Evolutionary conservation across 768 basidiomycete genomes (phyloP).

Genomic region (Leucocoprinus birnbaumii): DNA sequence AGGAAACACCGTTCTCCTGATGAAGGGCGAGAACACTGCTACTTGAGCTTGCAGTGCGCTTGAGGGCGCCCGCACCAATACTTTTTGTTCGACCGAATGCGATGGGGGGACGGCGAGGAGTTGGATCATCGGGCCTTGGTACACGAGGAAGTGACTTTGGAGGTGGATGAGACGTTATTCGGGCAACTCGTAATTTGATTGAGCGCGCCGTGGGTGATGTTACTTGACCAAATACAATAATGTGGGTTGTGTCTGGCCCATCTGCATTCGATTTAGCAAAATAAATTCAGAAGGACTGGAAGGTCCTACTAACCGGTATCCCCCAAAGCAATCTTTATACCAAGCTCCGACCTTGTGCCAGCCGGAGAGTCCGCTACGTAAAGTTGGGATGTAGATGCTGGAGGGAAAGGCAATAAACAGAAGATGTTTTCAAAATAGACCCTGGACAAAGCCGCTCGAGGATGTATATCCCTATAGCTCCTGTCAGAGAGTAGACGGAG

Average conservation of each 20-base stretch:
- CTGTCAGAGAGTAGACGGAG: conserved; percentile 5
- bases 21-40: conserved; percentile 14
- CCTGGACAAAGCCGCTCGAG: conserved; percentile 53
- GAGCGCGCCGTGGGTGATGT: conserved; percentile 17
- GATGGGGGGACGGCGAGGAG: conserved; percentile 65
- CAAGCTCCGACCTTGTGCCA: conserved; percentile 39
- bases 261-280: conserved; percentile 30
- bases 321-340: conserved; percentile 67
- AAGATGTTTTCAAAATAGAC: conserved; percentile 73
- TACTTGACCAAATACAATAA: conserved; percentile 48
- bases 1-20: conserved; percentile 12
- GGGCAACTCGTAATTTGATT: conserved; percentile 53
- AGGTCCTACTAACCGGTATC: conserved; percentile 51
- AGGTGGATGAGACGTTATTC: conserved; percentile 45
- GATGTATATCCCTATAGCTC: conserved; percentile 64
- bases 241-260: conserved; percentile 67
- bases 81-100: conserved; percentile 26
- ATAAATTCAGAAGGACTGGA: neutral
- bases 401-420: conserved; percentile 43
- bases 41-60: conserved; percentile 26
- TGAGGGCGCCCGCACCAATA: conserved; percentile 21
- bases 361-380: conserved; percentile 11
- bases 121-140: conserved; percentile 72
- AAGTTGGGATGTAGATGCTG: conserved; percentile 21
- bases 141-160: conserved; percentile 25